Conservation (phyloP, 208 protist genomes). For the Trypanosoma cruzi region DNA sequence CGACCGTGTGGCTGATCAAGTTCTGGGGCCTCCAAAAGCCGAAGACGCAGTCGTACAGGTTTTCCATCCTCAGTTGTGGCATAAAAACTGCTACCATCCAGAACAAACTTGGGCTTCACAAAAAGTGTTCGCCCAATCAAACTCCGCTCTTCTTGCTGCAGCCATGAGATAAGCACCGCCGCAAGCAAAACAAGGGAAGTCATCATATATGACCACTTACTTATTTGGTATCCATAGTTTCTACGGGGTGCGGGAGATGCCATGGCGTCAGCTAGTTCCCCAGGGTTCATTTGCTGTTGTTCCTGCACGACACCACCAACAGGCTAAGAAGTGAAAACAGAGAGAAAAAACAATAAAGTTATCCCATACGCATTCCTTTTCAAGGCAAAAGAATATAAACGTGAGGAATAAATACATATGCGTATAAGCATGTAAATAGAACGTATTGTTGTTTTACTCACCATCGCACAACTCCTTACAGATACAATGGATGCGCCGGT, state of each 20-base stretch:
- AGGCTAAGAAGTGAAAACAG: background rate
- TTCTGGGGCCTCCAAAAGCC: constrained; percentile 10
- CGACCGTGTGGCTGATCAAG: constrained; percentile 21
- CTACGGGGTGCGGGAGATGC: background rate
- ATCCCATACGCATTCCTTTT: background rate
- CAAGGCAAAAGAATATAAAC: background rate
- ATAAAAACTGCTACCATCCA: constrained; percentile 30
- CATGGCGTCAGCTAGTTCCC: background rate
- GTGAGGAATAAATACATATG: background rate
- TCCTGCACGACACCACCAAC: background rate
- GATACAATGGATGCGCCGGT: constrained; percentile 44
- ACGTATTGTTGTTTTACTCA: constrained; percentile 15
- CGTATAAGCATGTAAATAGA: background rate
- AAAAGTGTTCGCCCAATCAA: constrained; percentile 9
- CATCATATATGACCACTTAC: background rate
- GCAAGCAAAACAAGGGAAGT: background rate
- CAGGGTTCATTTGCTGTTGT: background rate
- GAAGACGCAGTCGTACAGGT: constrained; percentile 21
- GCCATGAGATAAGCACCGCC: background rate
- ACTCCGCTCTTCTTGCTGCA: background rate
- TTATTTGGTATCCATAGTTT: background rate
- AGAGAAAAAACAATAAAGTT: background rate
- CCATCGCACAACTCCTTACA: constrained; percentile 75
- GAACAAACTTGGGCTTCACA: constrained; percentile 14
- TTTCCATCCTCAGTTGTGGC: constrained; percentile 18